These are phyloP conservation scores for Mortierella sp. DNA, from an alignment of 371 early-diverging fungal species.

Conservation along the genomic window DNA sequence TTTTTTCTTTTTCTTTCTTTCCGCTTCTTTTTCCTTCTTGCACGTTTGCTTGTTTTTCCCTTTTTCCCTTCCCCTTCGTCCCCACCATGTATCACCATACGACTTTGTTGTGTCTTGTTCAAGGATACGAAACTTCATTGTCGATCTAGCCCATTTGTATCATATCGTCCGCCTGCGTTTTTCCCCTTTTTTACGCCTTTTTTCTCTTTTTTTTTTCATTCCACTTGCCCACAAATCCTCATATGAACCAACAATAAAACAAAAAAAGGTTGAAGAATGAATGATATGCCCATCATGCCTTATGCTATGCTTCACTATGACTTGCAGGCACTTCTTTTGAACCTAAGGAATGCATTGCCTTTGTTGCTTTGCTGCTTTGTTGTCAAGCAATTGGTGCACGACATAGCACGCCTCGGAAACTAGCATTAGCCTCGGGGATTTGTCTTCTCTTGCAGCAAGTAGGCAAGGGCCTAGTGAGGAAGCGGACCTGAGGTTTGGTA, in stretches of 20 bases:
- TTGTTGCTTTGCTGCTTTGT: too few species aligned
- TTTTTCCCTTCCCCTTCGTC: neutral
- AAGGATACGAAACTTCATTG: neutral
- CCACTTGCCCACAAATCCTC: neutral
- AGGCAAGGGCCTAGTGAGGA: too few species aligned
- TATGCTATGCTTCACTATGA: too few species aligned
- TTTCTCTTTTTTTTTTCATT: neutral
- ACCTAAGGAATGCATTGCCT: too few species aligned
- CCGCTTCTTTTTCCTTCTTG: conserved; percentile 13
- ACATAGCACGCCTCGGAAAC: too few species aligned
- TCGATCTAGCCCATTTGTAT: neutral
- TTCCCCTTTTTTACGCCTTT: neutral
- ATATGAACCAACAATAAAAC: conserved; percentile 2
- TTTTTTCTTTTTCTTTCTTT: conserved; percentile 6
- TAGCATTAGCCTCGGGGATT: too few species aligned
- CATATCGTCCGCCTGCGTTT: conserved; percentile 30
- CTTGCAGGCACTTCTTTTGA: too few species aligned
- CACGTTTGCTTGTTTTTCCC: conserved; percentile 13
- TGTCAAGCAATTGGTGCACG: too few species aligned
- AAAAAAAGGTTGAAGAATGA: neutral
- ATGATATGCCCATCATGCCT: too few species aligned
- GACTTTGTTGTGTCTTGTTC: neutral
- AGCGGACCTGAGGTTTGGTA: too few species aligned
- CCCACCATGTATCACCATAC: conserved; percentile 6
- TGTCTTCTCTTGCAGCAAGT: too few species aligned